These are phyloP conservation scores for Linderniella brevidens DNA, from an alignment of 257 asterid genomes.

Conservation along the genomic window DNA sequence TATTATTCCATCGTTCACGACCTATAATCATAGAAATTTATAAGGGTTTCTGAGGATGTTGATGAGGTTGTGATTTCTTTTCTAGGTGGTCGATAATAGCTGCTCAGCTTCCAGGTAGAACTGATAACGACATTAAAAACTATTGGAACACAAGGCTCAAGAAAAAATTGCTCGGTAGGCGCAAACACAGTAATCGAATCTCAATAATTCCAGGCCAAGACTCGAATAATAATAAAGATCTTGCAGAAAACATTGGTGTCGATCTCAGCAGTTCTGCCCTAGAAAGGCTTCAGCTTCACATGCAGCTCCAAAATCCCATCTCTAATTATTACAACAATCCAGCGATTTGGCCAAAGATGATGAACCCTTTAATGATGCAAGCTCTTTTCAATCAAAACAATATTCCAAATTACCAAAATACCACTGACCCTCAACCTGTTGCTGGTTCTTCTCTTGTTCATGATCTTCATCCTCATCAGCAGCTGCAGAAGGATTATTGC, in stretches of 20 bases:
- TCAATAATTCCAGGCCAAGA: constrained; percentile 11
- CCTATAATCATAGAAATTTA: no score
- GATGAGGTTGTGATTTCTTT: constrained; percentile 14
- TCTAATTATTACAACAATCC: constrained; percentile 44
- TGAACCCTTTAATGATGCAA: constrained; percentile 41
- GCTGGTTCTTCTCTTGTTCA: constrained; percentile 9
- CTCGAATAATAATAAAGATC: constrained; percentile 8
- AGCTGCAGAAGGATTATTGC: constrained; percentile 9
- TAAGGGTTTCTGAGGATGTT: neutral
- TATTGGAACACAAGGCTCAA: constrained; percentile 86
- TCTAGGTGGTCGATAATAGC: constrained; percentile 90
- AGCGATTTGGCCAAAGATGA: constrained; percentile 34
- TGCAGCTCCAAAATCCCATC: constrained; percentile 61
- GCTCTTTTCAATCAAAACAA: constrained; percentile 18
- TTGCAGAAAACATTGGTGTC: constrained; percentile 18
- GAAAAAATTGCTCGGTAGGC: constrained; percentile 67
- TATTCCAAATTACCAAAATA: constrained; percentile 1
- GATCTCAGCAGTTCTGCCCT: constrained; percentile 69
- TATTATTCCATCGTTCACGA: no score
- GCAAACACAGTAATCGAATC: constrained; percentile 21
- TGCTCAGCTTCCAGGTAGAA: constrained; percentile 91
- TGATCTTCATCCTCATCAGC: constrained; percentile 14
- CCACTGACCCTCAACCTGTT: neutral
- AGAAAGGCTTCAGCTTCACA: constrained; percentile 83
- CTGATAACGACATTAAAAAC: constrained; percentile 87